Evolutionary conservation across 2,329 filamentous ascomycete genomes (phyloP).

Genomic region (Corinectria fuckeliana): DNA sequence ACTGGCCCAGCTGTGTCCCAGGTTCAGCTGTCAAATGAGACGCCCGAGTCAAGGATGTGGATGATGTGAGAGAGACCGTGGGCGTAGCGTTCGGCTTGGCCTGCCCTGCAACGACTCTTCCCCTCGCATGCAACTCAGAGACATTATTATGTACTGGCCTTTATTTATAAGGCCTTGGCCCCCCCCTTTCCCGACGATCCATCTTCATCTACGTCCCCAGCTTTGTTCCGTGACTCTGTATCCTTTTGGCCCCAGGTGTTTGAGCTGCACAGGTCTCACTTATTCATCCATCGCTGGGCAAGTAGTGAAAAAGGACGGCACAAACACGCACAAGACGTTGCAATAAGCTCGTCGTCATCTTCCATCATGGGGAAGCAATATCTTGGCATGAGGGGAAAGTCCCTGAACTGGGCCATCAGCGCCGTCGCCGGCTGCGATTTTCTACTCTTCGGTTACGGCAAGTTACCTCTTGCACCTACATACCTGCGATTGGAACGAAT

Average conservation of each 20-base stretch:
- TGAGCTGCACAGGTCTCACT: conserved; percentile 9
- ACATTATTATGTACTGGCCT: conserved; percentile 3
- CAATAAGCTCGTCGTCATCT: not conserved
- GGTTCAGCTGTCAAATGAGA: conserved; percentile 17
- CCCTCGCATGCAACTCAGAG: conserved; percentile 5
- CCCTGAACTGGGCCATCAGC: conserved; percentile 72
- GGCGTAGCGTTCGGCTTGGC: conserved; percentile 29
- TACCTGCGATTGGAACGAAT: not conserved
- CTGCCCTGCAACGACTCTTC: conserved; percentile 23
- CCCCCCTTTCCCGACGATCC: conserved; percentile 10
- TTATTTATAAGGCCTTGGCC: conserved; percentile 23
- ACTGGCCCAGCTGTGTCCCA: conserved; percentile 3
- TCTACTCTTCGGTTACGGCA: conserved; percentile 65
- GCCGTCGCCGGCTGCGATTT: conserved; percentile 77
- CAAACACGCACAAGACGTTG: not conserved
- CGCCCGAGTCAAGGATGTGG: conserved; percentile 23
- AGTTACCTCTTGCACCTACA: conserved; percentile 9
- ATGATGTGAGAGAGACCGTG: conserved; percentile 19
- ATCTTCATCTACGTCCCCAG: conserved; percentile 5
- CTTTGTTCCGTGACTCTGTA: not conserved
- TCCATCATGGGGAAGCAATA: conserved; percentile 51
- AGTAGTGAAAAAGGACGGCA: not conserved
- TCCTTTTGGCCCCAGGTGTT: not conserved
- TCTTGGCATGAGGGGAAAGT: conserved; percentile 69
- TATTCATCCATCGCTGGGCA: not conserved